Evolutionary conservation across 208 protist genomes (phyloP), one percentile per base, ranked within the genome.

Genomic region (Angomonas ambiguus): DNA sequence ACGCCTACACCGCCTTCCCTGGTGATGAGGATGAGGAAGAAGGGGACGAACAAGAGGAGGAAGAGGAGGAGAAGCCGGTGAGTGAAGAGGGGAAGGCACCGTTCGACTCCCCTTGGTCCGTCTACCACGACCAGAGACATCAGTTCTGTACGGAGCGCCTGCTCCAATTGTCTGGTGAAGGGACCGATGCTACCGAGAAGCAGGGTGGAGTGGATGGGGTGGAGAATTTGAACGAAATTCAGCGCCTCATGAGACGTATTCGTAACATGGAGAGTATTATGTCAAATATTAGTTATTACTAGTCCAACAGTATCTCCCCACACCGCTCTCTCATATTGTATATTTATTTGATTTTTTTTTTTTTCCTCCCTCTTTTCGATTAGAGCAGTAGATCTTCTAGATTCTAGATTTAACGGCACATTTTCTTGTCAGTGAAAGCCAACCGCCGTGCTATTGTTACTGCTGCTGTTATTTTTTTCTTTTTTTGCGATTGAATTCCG

Each of bases 201-300:
- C 8, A 13, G 13, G 10, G 13, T 27, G 45, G 18, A 5, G 20
- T 24, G 18, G 45, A 4, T 27, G 4, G 20, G 3, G 24, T 8
- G 13, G 45, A 53, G 24, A 53, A 53, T n/a, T 53, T 53, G 45
- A 53, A n/a, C 8, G 20, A 53, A n/a, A 53, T 53, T 20, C 49
- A 55, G 16, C 20, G 20, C 11, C 16, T 55, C 8, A 6, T 55
- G 6, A 20, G 22, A 8, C 49, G 49, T 20, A 55, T 55, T 55
- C 49, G 49, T 25, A 55, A 55, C 11, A 8, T 55, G 24, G 49
- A 55, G 16, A 28, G 49, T 28, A 6, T 55, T 55, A 8, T 61
- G n/a, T 18, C 35, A 4, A 61, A 38, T 13, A 28, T 61, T 8
- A 18, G 55, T 28, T 22, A 61, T 28, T 20, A 45, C 22, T 48